Conservation (phyloP, 805 yeast species). For the Wickerhamomyces queroliae region DNA sequence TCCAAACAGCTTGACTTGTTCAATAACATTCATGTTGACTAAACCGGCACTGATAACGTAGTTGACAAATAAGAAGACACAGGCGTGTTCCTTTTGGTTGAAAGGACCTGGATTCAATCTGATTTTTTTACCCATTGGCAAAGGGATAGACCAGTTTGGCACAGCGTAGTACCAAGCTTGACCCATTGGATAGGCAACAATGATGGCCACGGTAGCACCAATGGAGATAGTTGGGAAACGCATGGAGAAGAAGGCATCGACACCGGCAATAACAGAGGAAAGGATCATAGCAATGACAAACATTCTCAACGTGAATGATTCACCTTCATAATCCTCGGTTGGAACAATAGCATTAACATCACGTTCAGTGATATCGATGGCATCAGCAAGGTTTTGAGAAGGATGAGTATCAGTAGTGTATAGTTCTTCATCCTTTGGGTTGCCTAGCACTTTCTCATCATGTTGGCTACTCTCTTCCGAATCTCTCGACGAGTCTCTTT, state of each 20-base stretch:
- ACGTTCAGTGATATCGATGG: not conserved
- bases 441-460: no score
- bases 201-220: conserved; percentile 37
- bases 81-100: conserved; percentile 57
- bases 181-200: conserved; percentile 50
- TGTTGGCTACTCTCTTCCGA: no score
- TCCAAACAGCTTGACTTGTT: conserved; percentile 28
- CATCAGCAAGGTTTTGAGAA: not conserved
- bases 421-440: no score
- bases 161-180: conserved; percentile 28
- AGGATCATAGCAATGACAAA: conserved; percentile 31
- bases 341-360: not conserved
- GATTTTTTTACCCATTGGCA: conserved; percentile 20
- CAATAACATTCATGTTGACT: conserved; percentile 39
- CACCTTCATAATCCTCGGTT: not conserved
- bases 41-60: conserved; percentile 44
- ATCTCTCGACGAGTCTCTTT: no score
- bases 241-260: conserved; percentile 47
- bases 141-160: conserved; percentile 22
- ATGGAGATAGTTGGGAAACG: conserved; percentile 41
- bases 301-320: conserved; percentile 28
- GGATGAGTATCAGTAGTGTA: no score
- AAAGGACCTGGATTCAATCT: conserved; percentile 53
- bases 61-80: conserved; percentile 47
- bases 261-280: conserved; percentile 43